Base-by-base conservation (phyloP, 192 early-diverging fungal species). In the Umbelopsis sp. region DNA sequence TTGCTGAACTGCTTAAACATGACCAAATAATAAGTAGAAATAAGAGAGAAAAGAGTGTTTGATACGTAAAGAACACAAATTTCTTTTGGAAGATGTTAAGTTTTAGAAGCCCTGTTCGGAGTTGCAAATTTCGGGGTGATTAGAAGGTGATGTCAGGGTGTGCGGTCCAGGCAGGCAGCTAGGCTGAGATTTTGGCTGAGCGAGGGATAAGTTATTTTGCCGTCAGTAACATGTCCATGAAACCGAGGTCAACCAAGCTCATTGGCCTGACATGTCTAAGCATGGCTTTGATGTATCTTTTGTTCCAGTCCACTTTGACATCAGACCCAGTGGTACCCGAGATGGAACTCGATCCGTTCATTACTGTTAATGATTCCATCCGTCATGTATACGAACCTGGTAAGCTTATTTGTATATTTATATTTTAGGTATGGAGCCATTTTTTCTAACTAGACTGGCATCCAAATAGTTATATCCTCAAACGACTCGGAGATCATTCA, bases 401-500 rank as follows among this genome's bases (percentile, higher is more conserved):
- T 61, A 61, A 61, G 55, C 16, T 25, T 61, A 18, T 33, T 15
- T 12, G 15, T 1, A 8, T 23, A 35, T 30, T 3, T 30, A 33
- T 10, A 9, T 33, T 15, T 16, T 49, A 49, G 16, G 27, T 58
- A 15, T 61, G 55, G 25, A 35, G 33, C 27, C 2, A 13, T 1
- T 35, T 18, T 18, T 30, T 13, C 6, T 35, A 35, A 12, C 2
- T 10, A 12, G 27, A 25, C 33, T 61, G 16, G 22, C 25, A 16
- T 12, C 15, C 25, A n/a, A 12, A 61, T 35, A 61, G 55, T 18
- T 8, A 2, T 61, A 5, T n/a, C 25, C 13, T 11, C 55, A 12
- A 61, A 61, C 27, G 55, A 61, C 33, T 61, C 55, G 55, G 55
- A 61, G 3, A 35, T 61, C 55, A 61, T 61, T 33, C 30, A n/a